Percentiles rank a stretch among this genome's conserved stretches.
Evolutionary conservation across 768 basidiomycete genomes (phyloP).

Genomic region (Tulasnella sp.): DNA sequence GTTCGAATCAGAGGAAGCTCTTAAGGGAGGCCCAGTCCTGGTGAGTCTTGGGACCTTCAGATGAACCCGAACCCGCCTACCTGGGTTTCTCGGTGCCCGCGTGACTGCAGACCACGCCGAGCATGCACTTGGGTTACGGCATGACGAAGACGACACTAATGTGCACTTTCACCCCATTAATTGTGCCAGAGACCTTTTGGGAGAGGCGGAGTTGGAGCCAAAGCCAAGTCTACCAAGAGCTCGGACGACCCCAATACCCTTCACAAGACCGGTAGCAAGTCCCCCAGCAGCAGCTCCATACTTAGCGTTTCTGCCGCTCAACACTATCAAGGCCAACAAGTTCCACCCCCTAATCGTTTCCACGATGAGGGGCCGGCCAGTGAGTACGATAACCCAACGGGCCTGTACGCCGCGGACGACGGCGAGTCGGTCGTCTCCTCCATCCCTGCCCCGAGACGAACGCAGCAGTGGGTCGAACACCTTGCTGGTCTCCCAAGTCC

Average conservation of each 20-base stretch:
- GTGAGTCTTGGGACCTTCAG: slow-evolving; percentile 13
- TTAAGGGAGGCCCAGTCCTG: slow-evolving; percentile 12
- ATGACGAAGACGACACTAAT: not conserved
- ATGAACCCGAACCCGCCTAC: not conserved
- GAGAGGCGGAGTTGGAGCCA: slow-evolving; percentile 14
- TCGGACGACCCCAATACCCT: not conserved
- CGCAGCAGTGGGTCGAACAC: slow-evolving; percentile 10
- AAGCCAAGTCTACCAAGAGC: not conserved
- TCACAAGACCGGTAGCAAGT: not conserved
- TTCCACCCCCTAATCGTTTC: too few relatives aligned
- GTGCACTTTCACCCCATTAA: not conserved
- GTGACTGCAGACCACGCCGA: not conserved
- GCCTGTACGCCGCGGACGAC: slow-evolving; percentile 3
- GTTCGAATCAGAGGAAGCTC: not conserved
- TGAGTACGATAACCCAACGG: too few relatives aligned
- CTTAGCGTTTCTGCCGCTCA: not conserved
- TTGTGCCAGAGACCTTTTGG: slow-evolving; percentile 9
- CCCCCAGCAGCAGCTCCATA: not conserved
- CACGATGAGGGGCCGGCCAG: too few relatives aligned
- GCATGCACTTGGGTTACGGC: not conserved
- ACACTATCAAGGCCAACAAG: too few relatives aligned
- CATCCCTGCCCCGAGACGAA: slow-evolving; percentile 12
- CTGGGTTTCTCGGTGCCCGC: not conserved
- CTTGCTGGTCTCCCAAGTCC: slow-evolving; percentile 7
- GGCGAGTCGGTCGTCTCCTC: slow-evolving; percentile 9